These are phyloP conservation scores for Aspergillus novofumigatus DNA, from an alignment of 2,329 filamentous ascomycete genomes.

Conservation along the genomic window DNA sequence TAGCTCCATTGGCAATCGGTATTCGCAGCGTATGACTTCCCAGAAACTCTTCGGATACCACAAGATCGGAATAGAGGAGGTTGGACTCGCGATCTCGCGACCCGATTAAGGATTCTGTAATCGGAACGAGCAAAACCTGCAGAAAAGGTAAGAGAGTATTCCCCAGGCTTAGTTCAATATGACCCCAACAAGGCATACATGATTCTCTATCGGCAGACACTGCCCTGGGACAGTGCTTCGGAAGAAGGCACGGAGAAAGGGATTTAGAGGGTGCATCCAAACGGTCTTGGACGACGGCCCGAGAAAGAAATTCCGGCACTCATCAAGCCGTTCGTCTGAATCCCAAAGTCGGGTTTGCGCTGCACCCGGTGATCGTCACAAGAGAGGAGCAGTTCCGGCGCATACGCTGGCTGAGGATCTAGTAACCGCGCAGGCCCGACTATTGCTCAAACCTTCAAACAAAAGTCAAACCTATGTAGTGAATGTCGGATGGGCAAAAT, in stretches of 20 bases:
- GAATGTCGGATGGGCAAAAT: not conserved
- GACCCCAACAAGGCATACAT: slow-evolving; percentile 48
- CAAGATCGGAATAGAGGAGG: slow-evolving; percentile 70
- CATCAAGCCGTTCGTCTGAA: slow-evolving; percentile 35
- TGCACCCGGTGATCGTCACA: slow-evolving; percentile 22
- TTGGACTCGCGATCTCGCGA: slow-evolving; percentile 84
- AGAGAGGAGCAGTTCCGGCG: slow-evolving; percentile 30
- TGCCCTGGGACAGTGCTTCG: slow-evolving; percentile 87
- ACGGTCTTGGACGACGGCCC: slow-evolving; percentile 42
- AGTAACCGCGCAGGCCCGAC: slow-evolving; percentile 4
- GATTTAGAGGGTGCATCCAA: slow-evolving; percentile 98
- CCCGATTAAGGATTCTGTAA: slow-evolving; percentile 85
- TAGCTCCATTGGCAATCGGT: slow-evolving; percentile 51
- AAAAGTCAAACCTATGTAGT: not conserved
- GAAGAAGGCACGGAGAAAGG: slow-evolving; percentile 97
- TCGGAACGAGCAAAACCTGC: slow-evolving; percentile 82
- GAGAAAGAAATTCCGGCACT: slow-evolving; percentile 27
- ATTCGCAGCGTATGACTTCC: slow-evolving; percentile 94
- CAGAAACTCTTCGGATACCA: slow-evolving; percentile 88
- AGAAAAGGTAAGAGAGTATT: slow-evolving; percentile 8
- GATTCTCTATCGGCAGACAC: slow-evolving; percentile 86
- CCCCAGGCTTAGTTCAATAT: slow-evolving; percentile 10
- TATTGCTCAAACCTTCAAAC: not conserved
- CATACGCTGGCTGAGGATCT: slow-evolving; percentile 17
- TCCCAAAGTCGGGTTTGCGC: slow-evolving; percentile 20